Percentiles rank a stretch among this genome's conserved stretches.
Conservation (phyloP, 805 yeast genomes). For the Sungouiella blattae region DNA sequence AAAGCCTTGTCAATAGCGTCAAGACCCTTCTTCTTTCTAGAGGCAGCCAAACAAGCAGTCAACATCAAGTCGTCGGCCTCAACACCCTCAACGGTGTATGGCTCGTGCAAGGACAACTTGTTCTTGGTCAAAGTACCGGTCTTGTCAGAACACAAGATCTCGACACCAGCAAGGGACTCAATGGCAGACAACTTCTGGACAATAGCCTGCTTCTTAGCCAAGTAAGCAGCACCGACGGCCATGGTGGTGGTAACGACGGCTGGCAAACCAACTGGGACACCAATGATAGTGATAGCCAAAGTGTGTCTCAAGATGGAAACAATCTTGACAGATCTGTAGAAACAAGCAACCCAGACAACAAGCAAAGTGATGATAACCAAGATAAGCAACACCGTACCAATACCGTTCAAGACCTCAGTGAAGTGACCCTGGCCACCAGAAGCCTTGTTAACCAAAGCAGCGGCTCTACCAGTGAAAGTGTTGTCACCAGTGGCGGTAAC, state of each 20-base stretch:
- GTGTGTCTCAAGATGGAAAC: constrained; percentile 89
- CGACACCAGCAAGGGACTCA: constrained; percentile 97
- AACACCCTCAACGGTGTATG: constrained; percentile 97
- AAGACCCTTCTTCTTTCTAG: constrained; percentile 96
- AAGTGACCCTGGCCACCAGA: constrained; percentile 92
- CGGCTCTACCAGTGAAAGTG: constrained; percentile 97
- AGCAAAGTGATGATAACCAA: constrained; percentile 83
- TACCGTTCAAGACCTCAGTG: constrained; percentile 96
- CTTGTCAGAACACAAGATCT: constrained; percentile 95
- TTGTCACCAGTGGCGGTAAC: constrained; percentile 94
- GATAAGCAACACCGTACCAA: constrained; percentile 88
- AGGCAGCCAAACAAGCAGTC: constrained; percentile 96
- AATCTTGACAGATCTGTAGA: constrained; percentile 87
- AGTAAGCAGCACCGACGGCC: constrained; percentile 99
- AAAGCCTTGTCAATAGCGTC: constrained; percentile 97
- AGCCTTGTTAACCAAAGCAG: constrained; percentile 93
- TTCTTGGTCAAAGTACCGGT: constrained; percentile 98
- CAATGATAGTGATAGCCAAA: constrained; percentile 91
- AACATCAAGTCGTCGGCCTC: constrained; percentile 94
- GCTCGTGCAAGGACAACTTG: constrained; percentile 93
- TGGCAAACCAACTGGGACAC: constrained; percentile 98
- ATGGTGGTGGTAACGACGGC: constrained; percentile 97
- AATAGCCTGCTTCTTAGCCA: constrained; percentile 95
- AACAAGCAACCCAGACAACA: constrained; percentile 88
- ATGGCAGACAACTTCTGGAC: constrained; percentile 95